These are phyloP conservation scores for Chytriomyces sp. DNA, from an alignment of 192 early-diverging fungal species.

Conservation along the genomic window DNA sequence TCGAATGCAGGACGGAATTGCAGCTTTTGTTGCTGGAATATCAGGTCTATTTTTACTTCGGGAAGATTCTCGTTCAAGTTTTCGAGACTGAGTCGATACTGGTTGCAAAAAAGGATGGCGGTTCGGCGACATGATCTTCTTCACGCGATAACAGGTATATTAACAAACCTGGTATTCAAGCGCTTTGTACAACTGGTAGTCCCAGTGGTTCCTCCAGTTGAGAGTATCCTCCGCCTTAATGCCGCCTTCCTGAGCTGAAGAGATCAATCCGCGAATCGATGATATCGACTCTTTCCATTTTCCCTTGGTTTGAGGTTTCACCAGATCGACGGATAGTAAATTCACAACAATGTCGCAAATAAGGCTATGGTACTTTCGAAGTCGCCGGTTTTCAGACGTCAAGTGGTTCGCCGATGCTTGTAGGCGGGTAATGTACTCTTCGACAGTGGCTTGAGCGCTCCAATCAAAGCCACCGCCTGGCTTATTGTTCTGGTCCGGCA, in stretches of 20 bases:
- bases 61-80: constrained; percentile 53
- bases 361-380: constrained; percentile 53
- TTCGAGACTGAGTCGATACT: constrained; percentile 60
- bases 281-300: constrained; percentile 60
- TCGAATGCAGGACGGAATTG: constrained; percentile 62
- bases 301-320: constrained; percentile 51
- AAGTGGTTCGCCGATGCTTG: constrained; percentile 51
- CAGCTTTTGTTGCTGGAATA: constrained; percentile 61
- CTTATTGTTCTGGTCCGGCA: constrained; percentile 29
- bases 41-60: constrained; percentile 62
- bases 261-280: constrained; percentile 49
- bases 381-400: constrained; percentile 51
- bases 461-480: constrained; percentile 39
- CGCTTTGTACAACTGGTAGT: constrained; percentile 65
- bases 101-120: not conserved
- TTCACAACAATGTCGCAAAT: constrained; percentile 48
- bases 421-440: constrained; percentile 53
- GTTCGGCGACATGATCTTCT: no score
- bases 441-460: constrained; percentile 50
- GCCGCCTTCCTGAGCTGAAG: constrained; percentile 43
- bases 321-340: constrained; percentile 52
- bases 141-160: no score
- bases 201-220: constrained; percentile 61
- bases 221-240: constrained; percentile 49
- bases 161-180: constrained; percentile 46